Evolutionary conservation across 495 filamentous ascomycete genomes (phyloP).

Genomic region (Platismatia glauca): DNA sequence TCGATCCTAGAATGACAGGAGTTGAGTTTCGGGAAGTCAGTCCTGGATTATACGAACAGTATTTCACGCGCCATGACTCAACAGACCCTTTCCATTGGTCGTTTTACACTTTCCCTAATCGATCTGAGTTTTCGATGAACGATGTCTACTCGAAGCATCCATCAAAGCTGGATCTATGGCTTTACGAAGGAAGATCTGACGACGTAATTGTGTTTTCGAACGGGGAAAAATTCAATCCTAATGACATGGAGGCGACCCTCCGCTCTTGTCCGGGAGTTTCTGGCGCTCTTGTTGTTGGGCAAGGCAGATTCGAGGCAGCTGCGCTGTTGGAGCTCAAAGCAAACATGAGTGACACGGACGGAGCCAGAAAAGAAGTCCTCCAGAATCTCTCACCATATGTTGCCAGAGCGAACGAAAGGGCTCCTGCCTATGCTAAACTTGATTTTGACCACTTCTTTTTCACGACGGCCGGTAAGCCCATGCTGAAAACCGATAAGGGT

Average conservation of each 20-base stretch:
- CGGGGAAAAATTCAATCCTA: slow-evolving; percentile 14
- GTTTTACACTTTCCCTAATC: slow-evolving; percentile 3
- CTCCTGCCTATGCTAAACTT: not conserved
- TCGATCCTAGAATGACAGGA: slow-evolving; percentile 10
- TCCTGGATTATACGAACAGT: slow-evolving; percentile 8
- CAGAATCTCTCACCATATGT: not conserved
- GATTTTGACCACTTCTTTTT: not conserved
- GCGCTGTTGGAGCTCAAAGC: not conserved
- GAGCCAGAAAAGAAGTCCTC: not conserved
- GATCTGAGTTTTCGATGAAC: slow-evolving; percentile 3
- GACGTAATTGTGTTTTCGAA: slow-evolving; percentile 39
- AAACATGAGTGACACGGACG: not conserved
- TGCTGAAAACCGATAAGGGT: not conserved
- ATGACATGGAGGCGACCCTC: not conserved
- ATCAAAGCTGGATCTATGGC: not conserved
- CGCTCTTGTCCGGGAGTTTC: not conserved
- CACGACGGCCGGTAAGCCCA: not conserved
- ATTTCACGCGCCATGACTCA: slow-evolving; percentile 2
- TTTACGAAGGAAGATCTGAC: slow-evolving; percentile 25
- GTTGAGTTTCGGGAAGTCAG: slow-evolving; percentile 12
- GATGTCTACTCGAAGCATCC: slow-evolving; percentile 1
- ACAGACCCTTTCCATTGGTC: slow-evolving; percentile 9
- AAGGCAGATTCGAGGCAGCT: not conserved
- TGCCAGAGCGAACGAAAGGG: not conserved
- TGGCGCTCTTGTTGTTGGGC: not conserved